phyloP scores from a whole-genome alignment of 768 basidiomycete species.

The Chlorophyllum brunneum region DNA sequence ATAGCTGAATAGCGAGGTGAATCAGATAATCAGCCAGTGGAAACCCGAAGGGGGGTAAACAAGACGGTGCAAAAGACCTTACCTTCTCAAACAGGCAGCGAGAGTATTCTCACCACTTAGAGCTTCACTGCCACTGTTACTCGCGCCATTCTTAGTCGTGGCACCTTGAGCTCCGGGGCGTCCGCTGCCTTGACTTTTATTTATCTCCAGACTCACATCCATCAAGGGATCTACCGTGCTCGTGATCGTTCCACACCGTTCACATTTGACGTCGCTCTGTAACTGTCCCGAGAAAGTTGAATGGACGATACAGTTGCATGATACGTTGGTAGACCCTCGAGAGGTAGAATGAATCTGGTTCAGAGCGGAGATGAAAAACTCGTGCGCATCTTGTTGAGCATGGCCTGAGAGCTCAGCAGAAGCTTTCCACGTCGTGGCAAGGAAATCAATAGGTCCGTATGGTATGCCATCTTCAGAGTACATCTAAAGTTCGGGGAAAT shows the following conservation, averaged over 20 bases:
- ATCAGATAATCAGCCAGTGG: too few relatives aligned
- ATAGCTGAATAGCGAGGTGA: too few relatives aligned
- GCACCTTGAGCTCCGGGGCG: slow-evolving; percentile 4
- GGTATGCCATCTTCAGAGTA: slow-evolving; percentile 57
- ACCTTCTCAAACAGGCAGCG: slow-evolving; percentile 73
- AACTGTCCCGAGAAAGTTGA: slow-evolving; percentile 83
- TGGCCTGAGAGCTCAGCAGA: slow-evolving; percentile 85
- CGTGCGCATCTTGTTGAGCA: slow-evolving; percentile 92
- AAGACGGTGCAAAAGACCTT: not conserved
- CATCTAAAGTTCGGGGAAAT: slow-evolving; percentile 31
- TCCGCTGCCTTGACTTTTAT: slow-evolving; percentile 22
- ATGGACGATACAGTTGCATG: slow-evolving; percentile 90
- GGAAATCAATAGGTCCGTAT: slow-evolving; percentile 78
- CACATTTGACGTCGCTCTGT: slow-evolving; percentile 88
- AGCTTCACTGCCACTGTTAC: slow-evolving; percentile 38
- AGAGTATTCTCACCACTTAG: slow-evolving; percentile 59
- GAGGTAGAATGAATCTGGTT: slow-evolving; percentile 86
- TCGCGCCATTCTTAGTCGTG: not conserved
- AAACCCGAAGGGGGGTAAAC: too few relatives aligned
- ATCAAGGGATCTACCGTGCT: slow-evolving; percentile 86
- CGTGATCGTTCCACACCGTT: slow-evolving; percentile 74
- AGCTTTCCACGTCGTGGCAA: slow-evolving; percentile 80
- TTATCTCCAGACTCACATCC: slow-evolving; percentile 86
- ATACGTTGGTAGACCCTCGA: slow-evolving; percentile 67
- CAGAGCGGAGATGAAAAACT: slow-evolving; percentile 77